Percentiles rank a stretch among this genome's conserved stretches.
Conservation (phyloP, 495 filamentous ascomycete species). For the Jackrogersella multiformis region DNA sequence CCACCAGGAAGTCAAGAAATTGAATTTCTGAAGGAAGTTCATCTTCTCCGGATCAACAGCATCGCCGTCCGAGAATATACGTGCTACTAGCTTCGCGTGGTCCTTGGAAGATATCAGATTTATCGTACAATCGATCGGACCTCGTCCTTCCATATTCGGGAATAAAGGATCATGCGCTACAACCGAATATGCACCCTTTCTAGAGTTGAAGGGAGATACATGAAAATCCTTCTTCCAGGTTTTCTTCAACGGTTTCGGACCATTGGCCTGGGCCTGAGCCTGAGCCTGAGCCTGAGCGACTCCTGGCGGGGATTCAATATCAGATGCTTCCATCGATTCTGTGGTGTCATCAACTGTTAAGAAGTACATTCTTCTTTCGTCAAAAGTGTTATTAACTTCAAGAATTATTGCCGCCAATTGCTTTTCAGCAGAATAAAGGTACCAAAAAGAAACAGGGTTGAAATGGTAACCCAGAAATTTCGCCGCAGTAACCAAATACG, state of each 20-base stretch:
- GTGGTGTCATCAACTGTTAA: constrained; percentile 47
- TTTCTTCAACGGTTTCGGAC: constrained; percentile 50
- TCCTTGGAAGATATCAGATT: constrained; percentile 64
- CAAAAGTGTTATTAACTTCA: constrained; percentile 83
- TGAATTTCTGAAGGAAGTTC: constrained; percentile 49
- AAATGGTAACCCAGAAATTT: constrained; percentile 75
- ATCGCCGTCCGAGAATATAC: constrained; percentile 57
- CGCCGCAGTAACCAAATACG: constrained; percentile 75
- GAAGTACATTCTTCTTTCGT: constrained; percentile 73
- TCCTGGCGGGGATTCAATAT: constrained; percentile 6
- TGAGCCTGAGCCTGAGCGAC: neutral
- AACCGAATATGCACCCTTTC: constrained; percentile 68
- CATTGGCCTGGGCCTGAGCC: constrained; percentile 14
- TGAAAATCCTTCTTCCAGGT: constrained; percentile 76
- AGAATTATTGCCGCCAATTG: constrained; percentile 73
- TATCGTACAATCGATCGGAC: constrained; percentile 63
- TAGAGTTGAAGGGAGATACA: constrained; percentile 77
- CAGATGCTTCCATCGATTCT: constrained; percentile 20
- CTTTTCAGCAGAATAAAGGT: constrained; percentile 69
- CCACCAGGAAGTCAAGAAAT: constrained; percentile 65
- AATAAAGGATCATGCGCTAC: constrained; percentile 64
- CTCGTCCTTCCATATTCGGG: constrained; percentile 45
- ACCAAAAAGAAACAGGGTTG: constrained; percentile 84
- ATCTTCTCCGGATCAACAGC: constrained; percentile 60
- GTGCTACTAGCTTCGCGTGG: constrained; percentile 64